Evolutionary conservation across 2,329 filamentous ascomycete species (phyloP).

Genomic region (Penicillium sp.): DNA sequence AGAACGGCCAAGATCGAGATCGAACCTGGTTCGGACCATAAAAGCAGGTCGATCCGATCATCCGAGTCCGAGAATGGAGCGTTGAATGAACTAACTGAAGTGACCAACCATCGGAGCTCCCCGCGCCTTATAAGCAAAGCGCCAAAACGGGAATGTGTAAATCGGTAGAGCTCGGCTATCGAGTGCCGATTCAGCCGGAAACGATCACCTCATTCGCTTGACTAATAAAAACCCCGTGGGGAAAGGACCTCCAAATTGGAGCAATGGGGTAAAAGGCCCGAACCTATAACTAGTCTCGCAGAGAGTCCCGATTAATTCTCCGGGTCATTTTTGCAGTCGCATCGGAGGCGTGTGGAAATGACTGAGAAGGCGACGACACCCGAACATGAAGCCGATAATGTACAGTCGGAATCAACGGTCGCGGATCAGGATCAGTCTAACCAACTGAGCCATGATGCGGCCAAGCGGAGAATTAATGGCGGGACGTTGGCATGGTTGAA

Average conservation of each 20-base stretch:
- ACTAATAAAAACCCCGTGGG: slow-evolving; percentile 34
- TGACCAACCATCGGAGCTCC: slow-evolving; percentile 16
- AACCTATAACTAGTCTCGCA: slow-evolving; percentile 13
- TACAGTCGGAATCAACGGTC: not conserved
- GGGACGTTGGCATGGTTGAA: slow-evolving; percentile 39
- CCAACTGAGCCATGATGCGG: slow-evolving; percentile 14
- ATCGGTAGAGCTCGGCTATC: slow-evolving; percentile 34
- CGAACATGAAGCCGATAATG: not conserved
- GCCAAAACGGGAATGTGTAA: slow-evolving; percentile 9
- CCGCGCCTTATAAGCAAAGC: not conserved
- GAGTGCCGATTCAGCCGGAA: slow-evolving; percentile 28
- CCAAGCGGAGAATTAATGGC: slow-evolving; percentile 30
- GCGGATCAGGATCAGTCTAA: slow-evolving; percentile 1
- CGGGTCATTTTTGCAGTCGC: not conserved
- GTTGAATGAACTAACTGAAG: too few relatives aligned
- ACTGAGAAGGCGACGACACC: slow-evolving; percentile 17
- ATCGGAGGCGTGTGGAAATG: slow-evolving; percentile 16
- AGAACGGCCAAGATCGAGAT: not conserved
- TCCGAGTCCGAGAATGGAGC: too few relatives aligned
- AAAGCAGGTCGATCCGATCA: not conserved
- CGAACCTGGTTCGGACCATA: not conserved
- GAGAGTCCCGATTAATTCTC: slow-evolving; percentile 5
- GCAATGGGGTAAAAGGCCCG: slow-evolving; percentile 19
- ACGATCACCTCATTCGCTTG: slow-evolving; percentile 24
- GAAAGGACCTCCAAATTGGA: slow-evolving; percentile 24